Conservation (phyloP, 2,329 filamentous ascomycete species). For the Aspergillus phoenicis region DNA sequence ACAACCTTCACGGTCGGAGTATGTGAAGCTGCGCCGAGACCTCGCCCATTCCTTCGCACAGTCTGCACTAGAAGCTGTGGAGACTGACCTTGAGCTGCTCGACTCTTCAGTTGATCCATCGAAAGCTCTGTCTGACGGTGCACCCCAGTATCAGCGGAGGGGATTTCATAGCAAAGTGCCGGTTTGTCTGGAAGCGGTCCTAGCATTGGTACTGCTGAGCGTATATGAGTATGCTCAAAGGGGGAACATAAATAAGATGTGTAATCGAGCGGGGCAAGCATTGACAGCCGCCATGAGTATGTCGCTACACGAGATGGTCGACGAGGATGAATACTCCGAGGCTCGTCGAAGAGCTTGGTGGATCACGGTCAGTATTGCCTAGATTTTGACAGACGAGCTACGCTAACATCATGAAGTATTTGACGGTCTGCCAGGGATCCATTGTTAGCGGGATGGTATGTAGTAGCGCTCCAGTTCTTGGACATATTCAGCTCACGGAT, state of each 20-base stretch:
- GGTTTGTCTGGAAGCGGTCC: conserved; percentile 28
- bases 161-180: conserved; percentile 24
- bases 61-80: conserved; percentile 28
- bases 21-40: conserved; percentile 26
- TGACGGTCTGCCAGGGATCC: conserved; percentile 54
- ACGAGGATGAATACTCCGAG: conserved; percentile 27
- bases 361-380: conserved; percentile 28
- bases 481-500: conserved; percentile 4
- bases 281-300: conserved; percentile 32
- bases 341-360: conserved; percentile 32
- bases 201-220: conserved; percentile 32
- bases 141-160: conserved; percentile 10
- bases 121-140: background rate
- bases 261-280: conserved; percentile 32
- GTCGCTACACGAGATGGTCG: conserved; percentile 26
- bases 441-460: conserved; percentile 55
- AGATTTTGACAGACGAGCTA: too few species aligned
- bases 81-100: conserved; percentile 30
- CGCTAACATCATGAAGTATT: conserved; percentile 39
- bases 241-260: conserved; percentile 35
- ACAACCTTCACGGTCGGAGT: conserved; percentile 22
- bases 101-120: conserved; percentile 2
- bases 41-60: conserved; percentile 29
- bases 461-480: background rate
- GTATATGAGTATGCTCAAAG: conserved; percentile 37